Conservation (phyloP, 2,329 filamentous ascomycete genomes). For the Amauroascus verrucosus region DNA sequence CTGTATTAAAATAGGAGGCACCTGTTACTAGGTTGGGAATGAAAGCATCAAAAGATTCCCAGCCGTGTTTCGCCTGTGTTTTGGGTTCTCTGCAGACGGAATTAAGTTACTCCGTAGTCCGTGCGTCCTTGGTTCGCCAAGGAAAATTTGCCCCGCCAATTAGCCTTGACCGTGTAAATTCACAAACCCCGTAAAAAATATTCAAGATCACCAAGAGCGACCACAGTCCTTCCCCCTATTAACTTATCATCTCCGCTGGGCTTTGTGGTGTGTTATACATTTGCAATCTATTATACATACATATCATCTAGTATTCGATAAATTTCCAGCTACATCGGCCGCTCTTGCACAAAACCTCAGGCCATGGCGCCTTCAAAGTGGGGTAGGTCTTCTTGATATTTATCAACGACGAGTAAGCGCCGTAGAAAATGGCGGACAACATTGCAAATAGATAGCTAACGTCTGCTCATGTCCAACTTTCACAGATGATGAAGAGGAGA, state of each 20-base stretch:
- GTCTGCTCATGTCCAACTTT: neutral
- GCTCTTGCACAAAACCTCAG: neutral
- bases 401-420: neutral
- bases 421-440: neutral
- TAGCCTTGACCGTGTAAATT: slow-evolving; percentile 7
- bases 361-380: slow-evolving; percentile 39
- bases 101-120: neutral
- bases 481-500: slow-evolving; percentile 44
- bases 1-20: neutral
- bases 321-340: neutral
- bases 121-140: neutral
- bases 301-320: neutral
- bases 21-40: neutral
- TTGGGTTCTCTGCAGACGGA: neutral
- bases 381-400: slow-evolving; percentile 31
- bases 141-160: slow-evolving; percentile 10
- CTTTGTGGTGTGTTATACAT: neutral
- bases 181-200: neutral
- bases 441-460: neutral
- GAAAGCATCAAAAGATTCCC: neutral
- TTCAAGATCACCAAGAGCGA: neutral
- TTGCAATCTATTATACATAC: neutral
- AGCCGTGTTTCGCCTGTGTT: neutral
- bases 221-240: neutral
- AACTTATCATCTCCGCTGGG: neutral